phyloP scores from a whole-genome alignment of 2,329 filamentous ascomycete genomes.

The Colletotrichum orchidophilum region DNA sequence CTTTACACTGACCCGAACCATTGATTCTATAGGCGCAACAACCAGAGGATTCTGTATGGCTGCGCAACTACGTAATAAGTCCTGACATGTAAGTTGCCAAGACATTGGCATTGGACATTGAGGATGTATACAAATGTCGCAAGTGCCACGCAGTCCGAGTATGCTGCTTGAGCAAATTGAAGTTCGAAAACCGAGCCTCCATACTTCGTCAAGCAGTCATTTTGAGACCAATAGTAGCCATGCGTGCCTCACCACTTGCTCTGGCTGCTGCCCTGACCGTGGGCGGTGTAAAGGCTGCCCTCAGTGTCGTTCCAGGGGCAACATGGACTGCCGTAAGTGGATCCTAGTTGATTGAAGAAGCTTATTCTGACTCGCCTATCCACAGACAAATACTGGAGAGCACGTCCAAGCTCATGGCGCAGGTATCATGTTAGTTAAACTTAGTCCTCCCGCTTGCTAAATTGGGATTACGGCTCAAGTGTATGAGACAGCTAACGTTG shows the following conservation, averaged over 20 bases:
- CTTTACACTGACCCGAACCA: neutral
- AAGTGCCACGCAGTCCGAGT: neutral
- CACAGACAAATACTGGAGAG: conserved; percentile 54
- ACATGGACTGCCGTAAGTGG: conserved; percentile 55
- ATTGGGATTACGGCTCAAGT: neutral
- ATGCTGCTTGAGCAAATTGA: neutral
- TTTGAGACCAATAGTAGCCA: neutral
- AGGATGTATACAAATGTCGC: neutral
- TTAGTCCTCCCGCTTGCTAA: neutral
- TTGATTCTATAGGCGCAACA: neutral
- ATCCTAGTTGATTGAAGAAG: neutral
- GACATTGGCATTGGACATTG: neutral
- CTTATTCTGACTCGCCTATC: neutral
- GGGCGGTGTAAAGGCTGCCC: conserved; percentile 22
- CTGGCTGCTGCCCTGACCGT: conserved; percentile 12
- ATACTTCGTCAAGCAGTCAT: no score
- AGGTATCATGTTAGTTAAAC: conserved; percentile 58
- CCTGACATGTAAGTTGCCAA: neutral
- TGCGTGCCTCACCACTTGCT: conserved; percentile 4
- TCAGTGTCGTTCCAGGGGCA: conserved; percentile 53
- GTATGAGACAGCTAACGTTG: neutral
- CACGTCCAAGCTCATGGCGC: conserved; percentile 75
- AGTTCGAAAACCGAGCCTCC: neutral
- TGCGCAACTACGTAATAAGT: conserved; percentile 1
- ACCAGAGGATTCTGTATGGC: neutral